These are phyloP conservation scores for Fusarium gaditjirri DNA, from an alignment of 2,329 filamentous ascomycete genomes.

Conservation along the genomic window DNA sequence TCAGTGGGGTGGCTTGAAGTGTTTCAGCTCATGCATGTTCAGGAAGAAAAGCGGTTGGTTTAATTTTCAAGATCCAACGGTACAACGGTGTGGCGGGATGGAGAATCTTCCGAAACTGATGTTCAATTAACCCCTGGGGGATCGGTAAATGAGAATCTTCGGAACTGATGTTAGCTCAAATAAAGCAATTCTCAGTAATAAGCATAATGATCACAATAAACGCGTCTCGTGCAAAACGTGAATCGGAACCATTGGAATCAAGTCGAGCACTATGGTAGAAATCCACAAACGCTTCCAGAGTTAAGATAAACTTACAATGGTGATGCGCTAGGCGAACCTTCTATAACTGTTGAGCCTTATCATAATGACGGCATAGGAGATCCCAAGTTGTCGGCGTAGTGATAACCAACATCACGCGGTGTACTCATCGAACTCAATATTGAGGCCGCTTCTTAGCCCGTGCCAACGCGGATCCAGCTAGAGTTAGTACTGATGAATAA, in stretches of 20 bases:
- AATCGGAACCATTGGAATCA: background rate
- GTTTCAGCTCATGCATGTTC: constrained; percentile 40
- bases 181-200: background rate
- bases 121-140: background rate
- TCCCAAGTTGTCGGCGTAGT: constrained; percentile 6
- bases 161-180: background rate
- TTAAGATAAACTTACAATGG: background rate
- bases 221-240: background rate
- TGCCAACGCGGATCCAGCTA: constrained; percentile 38
- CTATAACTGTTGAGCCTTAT: background rate
- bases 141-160: background rate
- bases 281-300: background rate
- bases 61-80: constrained; percentile 35
- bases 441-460: constrained; percentile 43
- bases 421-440: constrained; percentile 39
- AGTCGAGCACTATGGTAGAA: background rate
- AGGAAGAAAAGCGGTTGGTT: constrained; percentile 36
- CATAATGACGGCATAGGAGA: constrained; percentile 38
- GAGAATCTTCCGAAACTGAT: constrained; percentile 40
- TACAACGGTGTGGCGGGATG: constrained; percentile 36
- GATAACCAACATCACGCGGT: constrained; percentile 34
- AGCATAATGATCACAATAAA: background rate
- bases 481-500: constrained; percentile 32
- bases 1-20: constrained; percentile 35
- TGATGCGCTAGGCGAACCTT: background rate